Evolutionary conservation across 352 stramenopile genomes (phyloP).

Genomic region (Plasmopara viticola): DNA sequence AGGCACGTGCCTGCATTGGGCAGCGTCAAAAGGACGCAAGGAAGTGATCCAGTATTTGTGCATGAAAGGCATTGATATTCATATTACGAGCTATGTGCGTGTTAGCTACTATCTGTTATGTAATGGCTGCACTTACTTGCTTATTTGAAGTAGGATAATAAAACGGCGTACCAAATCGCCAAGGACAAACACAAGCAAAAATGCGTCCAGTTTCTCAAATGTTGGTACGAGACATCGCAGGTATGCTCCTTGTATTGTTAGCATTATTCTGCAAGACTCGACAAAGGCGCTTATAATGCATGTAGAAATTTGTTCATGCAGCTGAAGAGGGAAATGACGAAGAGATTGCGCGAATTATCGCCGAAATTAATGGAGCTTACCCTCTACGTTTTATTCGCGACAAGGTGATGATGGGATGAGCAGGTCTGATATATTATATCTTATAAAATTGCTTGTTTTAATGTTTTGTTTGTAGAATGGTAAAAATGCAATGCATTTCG

Average conservation of each 20-base stretch:
- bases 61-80: conserved; percentile 85
- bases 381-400: conserved; percentile 76
- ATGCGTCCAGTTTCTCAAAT: conserved; percentile 83
- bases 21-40: conserved; percentile 73
- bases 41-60: conserved; percentile 86
- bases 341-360: conserved; percentile 70
- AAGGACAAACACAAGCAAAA: conserved; percentile 88
- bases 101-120: background rate
- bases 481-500: conserved; percentile 86
- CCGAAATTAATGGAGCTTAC: conserved; percentile 73
- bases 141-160: conserved; percentile 59
- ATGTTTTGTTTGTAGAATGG: conserved; percentile 44
- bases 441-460: too few relatives aligned
- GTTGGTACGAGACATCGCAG: conserved; percentile 85
- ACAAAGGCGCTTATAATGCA: background rate
- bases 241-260: conserved; percentile 11
- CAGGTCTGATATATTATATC: background rate
- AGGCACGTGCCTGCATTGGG: conserved; percentile 81
- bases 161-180: conserved; percentile 81
- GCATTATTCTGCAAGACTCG: background rate
- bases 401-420: conserved; percentile 40
- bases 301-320: conserved; percentile 74
- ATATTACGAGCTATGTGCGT: conserved; percentile 85
- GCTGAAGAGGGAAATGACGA: conserved; percentile 79
- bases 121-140: conserved; percentile 1